Evolutionary conservation across 139 green algal species (phyloP).

Genomic region (Zygnema cylindricum): DNA sequence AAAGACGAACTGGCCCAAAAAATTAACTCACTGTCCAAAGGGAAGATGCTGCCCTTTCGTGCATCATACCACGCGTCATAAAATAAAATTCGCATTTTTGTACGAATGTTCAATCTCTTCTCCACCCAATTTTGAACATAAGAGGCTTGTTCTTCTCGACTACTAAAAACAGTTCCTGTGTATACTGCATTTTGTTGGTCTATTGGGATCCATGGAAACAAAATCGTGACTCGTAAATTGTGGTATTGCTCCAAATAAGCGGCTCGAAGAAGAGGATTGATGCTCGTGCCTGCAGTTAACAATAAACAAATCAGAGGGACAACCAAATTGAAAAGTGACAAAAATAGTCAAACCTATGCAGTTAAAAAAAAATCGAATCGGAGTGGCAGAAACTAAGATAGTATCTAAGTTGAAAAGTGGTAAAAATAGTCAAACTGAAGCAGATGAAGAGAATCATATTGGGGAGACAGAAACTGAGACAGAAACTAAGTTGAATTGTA

Average conservation of each 20-base stretch:
- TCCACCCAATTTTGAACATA: conserved; percentile 89
- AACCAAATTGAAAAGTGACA: too few species aligned
- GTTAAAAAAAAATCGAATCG: too few species aligned
- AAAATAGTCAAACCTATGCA: too few species aligned
- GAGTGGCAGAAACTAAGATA: too few species aligned
- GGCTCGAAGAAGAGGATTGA: conserved; percentile 95
- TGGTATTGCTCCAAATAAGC: conserved; percentile 84
- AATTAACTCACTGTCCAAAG: conserved; percentile 76
- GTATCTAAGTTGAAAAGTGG: too few species aligned
- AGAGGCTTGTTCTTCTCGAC: conserved; percentile 66
- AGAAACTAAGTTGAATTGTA: too few species aligned
- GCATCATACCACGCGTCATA: conserved; percentile 82
- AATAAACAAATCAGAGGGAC: too few species aligned
- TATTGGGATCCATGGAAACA: conserved; percentile 45
- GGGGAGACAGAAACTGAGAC: too few species aligned
- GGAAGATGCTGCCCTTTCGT: conserved; percentile 90
- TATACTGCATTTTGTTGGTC: conserved; percentile 23
- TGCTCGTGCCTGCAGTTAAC: conserved; percentile 52
- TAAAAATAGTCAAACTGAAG: too few species aligned
- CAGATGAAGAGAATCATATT: too few species aligned
- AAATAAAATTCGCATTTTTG: conserved; percentile 87
- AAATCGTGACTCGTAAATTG: conserved; percentile 22
- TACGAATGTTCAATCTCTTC: conserved; percentile 83
- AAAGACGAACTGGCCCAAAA: too few species aligned
- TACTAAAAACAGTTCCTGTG: conserved; percentile 26